Base-by-base conservation (phyloP, 2,329 filamentous ascomycete genomes). In the Ceratocystis cubensis region DNA sequence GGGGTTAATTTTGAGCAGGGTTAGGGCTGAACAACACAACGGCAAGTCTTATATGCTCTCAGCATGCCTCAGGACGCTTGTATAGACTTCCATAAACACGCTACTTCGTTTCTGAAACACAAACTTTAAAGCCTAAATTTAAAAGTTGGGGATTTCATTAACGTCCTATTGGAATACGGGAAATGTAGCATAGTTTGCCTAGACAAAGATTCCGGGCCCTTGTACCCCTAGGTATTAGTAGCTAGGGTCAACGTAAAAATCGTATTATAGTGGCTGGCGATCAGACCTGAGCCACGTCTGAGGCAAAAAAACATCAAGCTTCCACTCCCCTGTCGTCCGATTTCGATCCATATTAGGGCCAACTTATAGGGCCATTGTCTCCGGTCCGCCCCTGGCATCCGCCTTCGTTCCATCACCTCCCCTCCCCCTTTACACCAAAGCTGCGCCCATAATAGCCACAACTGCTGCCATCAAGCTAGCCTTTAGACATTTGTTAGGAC, bases 401-500 rank as follows among this genome's bases (percentile, higher is more conserved):
- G 2, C 13, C 5, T 3, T 30, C 56, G n/a, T n/a, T 20, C 56
- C 5, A 20, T 8, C 30, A 10, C 33, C 5, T 59, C 33, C 25
- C 20, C 8, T n/a, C 28, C 4, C 25, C 28, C 30, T 8, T 59
- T 37, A 33, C 15, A 33, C 17, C 15, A 59, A 59, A n/a, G 28
- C 56, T n/a, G 33, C 56, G 5, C 15, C 17, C 28, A 59, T n/a
- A 7, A 59, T 59, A 4, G 56, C 56, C 30, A 59, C 56, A 37
- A 59, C 56, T n/a, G 63, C 63, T 17, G 50, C 63, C 15, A 56
- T 20, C 7, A 57, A 5, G 41, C 48, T 65, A 7, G 63, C n/a
- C 48, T 41, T 56, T 8, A 65, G 37, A 37, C 20, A 41, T n/a
- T 30, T 17, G 25, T 3, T 13, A 13, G 28, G 22, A 50, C 61